Conservation (phyloP, 495 filamentous ascomycete genomes). For the Talaromyces trachyspermus region DNA sequence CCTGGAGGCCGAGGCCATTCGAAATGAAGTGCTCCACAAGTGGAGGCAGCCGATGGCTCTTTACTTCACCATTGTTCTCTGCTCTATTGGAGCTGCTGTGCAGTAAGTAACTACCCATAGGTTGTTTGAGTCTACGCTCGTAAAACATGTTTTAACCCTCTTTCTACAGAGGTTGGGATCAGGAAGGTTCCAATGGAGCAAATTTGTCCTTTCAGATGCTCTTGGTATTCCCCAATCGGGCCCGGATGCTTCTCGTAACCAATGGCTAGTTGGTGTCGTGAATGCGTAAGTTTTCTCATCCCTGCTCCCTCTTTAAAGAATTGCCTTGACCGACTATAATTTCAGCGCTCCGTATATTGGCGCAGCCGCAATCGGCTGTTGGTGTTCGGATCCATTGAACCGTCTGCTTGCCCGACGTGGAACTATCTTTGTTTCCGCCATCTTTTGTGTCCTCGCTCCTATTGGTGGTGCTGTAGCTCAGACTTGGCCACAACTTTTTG, state of each 20-base stretch:
- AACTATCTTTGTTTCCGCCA: constrained; percentile 51
- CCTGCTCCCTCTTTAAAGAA: constrained; percentile 25
- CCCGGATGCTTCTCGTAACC: constrained; percentile 31
- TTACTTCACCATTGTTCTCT: constrained; percentile 63
- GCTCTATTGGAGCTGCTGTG: constrained; percentile 64
- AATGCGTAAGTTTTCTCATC: constrained; percentile 48
- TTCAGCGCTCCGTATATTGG: constrained; percentile 31
- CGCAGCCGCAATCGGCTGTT: constrained; percentile 42
- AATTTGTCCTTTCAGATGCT: constrained; percentile 52
- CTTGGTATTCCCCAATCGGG: constrained; percentile 46
- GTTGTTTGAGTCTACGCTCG: constrained; percentile 7
- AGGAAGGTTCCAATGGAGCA: constrained; percentile 68
- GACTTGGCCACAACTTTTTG: constrained; percentile 52
- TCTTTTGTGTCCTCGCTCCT: constrained; percentile 52
- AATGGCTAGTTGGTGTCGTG: constrained; percentile 56
- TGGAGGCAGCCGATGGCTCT: constrained; percentile 58
- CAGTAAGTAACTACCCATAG: constrained; percentile 38
- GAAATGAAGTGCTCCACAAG: constrained; percentile 51
- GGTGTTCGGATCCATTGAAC: constrained; percentile 55
- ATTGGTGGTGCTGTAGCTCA: constrained; percentile 49
- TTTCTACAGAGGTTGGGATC: constrained; percentile 51
- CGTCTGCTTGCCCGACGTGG: constrained; percentile 49
- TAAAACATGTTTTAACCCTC: too few species aligned
- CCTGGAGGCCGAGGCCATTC: constrained; percentile 44
- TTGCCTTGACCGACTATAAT: neutral